Base-by-base conservation (phyloP, 2,329 filamentous ascomycete species). In the Gremmenia infestans region DNA sequence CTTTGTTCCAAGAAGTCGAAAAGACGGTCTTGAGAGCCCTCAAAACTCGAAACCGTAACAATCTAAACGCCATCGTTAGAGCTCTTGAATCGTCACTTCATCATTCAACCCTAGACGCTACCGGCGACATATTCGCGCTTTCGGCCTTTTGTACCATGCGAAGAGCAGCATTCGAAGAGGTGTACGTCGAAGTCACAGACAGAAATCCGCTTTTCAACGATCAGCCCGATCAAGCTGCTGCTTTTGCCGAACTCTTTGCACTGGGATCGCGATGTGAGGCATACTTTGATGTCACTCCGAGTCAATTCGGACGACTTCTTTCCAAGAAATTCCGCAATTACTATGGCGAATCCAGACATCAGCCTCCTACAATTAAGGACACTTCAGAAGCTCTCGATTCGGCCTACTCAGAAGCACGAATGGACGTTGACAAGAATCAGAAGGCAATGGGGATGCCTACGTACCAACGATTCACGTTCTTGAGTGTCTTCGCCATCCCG, bases 201-300 rank as follows among this genome's bases (percentile, higher is more conserved):
- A 74, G 81, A 7, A 85, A 83, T 62, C 82, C 81, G 0, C 71
- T 85, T 9, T 83, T 83, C 67, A 80, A 83, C 53, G 74, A 78
- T 19, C 82, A 83, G 54, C 73, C 81, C 1, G 83, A 86, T 55
- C 83, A 86, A 66, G 82, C 82, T 14, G 82, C 81, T 35, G 81
- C 81, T 6, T 86, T 86, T 62, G 78, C 82, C 0, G 83, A 86
- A 65, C 77, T 83, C 0, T 86, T 83, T 68, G 82, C 81, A 0
- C 72, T 85, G 1, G 83, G 83, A 1, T 85, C 82, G 3, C 79
- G 82, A 53, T 86, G 83, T 63, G 81, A 85, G 57, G 74, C 78
- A 0, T 86, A 85, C 63, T 83, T 86, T 56, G 81, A 82, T 56
- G 76, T 85, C 49, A 65, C 72, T 2, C 78, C 78, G 2, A 75